Evolutionary conservation across 495 filamentous ascomycete genomes (phyloP).

Genomic region (Tuber brumale): DNA sequence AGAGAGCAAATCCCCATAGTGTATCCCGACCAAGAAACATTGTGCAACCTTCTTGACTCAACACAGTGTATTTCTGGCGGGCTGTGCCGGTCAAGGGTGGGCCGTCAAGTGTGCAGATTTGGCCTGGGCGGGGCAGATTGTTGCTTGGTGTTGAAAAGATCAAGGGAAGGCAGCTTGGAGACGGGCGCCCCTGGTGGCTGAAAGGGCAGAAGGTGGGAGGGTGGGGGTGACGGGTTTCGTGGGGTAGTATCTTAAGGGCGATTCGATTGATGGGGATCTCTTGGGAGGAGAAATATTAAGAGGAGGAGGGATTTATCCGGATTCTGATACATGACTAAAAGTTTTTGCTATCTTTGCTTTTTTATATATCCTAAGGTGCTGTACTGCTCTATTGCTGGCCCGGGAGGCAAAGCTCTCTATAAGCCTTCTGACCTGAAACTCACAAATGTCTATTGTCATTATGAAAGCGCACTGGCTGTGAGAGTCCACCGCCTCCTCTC

Average conservation of each 20-base stretch:
- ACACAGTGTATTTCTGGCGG: neutral
- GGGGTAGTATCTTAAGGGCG: neutral
- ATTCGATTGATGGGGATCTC: too few species aligned
- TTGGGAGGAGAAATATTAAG: too few species aligned
- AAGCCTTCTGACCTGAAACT: too few species aligned
- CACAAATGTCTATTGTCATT: too few species aligned
- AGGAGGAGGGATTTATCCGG: too few species aligned
- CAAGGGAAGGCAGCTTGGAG: neutral
- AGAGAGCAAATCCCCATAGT: neutral
- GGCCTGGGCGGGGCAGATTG: neutral
- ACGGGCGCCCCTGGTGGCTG: neutral
- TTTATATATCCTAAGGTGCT: too few species aligned
- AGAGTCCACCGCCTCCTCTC: too few species aligned
- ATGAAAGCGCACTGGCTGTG: too few species aligned
- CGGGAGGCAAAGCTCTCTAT: too few species aligned
- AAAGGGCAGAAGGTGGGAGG: neutral
- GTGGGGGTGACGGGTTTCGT: rapidly evolving
- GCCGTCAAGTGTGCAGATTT: neutral
- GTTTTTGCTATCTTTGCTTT: too few species aligned
- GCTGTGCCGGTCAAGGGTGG: neutral
- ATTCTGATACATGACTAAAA: too few species aligned
- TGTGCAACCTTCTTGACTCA: neutral
- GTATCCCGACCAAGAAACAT: neutral
- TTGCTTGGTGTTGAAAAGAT: neutral
- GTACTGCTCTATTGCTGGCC: too few species aligned